phyloP scores from a whole-genome alignment of 2,329 filamentous ascomycete species.

The Sporothrix schenckii region DNA sequence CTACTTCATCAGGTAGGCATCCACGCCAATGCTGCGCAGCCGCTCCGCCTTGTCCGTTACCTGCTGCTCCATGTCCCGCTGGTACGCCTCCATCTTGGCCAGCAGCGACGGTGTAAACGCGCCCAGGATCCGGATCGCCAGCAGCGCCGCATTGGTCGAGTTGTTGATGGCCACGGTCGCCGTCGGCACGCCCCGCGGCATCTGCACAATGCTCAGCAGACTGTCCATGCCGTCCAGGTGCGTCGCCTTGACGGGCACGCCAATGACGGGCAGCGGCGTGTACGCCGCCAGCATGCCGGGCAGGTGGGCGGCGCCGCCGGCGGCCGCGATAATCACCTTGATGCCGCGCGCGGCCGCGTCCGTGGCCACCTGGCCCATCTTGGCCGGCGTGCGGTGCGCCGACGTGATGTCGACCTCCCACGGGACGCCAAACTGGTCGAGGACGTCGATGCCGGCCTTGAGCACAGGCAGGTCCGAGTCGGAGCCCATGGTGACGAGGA shows the following conservation, averaged over 20 bases:
- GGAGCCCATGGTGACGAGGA: constrained; percentile 82
- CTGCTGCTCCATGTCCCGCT: constrained; percentile 61
- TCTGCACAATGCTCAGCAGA: constrained; percentile 73
- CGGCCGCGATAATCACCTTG: constrained; percentile 74
- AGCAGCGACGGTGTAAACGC: constrained; percentile 53
- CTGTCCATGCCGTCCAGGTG: constrained; percentile 72
- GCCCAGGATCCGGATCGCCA: constrained; percentile 36
- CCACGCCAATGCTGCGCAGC: constrained; percentile 58
- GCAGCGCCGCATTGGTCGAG: constrained; percentile 65
- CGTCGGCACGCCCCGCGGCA: constrained; percentile 61
- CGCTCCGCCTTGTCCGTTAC: constrained; percentile 63
- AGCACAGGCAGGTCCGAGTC: constrained; percentile 75
- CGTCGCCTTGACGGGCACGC: constrained; percentile 75
- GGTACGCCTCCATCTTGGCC: constrained; percentile 61
- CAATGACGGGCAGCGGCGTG: constrained; percentile 73
- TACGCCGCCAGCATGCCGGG: constrained; percentile 76
- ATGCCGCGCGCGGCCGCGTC: constrained; percentile 66
- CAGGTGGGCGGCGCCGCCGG: constrained; percentile 72
- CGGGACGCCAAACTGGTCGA: constrained; percentile 71
- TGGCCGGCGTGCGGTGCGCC: constrained; percentile 72
- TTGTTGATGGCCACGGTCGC: constrained; percentile 81
- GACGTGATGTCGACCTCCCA: constrained; percentile 76
- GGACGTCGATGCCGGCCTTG: constrained; percentile 65
- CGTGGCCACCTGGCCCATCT: constrained; percentile 69
- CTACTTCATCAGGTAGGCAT: constrained; percentile 39